These are phyloP conservation scores for Lasiodiplodia hormozganensis DNA, from an alignment of 2,329 filamentous ascomycete genomes.

Conservation along the genomic window DNA sequence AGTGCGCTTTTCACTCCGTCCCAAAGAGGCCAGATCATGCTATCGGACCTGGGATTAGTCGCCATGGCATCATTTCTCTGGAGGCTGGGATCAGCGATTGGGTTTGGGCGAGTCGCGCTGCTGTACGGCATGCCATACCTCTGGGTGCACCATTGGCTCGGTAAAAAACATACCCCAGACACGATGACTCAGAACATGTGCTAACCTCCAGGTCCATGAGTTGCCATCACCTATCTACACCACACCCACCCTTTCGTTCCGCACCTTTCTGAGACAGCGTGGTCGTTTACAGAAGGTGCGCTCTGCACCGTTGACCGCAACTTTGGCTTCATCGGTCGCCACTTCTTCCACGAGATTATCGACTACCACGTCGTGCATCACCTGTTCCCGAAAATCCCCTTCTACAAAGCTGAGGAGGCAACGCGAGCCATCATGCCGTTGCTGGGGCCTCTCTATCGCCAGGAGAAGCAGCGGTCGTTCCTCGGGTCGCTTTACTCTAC, in stretches of 20 bases:
- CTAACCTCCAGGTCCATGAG: too few relatives aligned
- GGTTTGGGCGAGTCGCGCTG: constrained; percentile 59
- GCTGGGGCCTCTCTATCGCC: constrained; percentile 62
- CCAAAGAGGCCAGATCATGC: constrained; percentile 62
- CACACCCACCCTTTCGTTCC: constrained; percentile 67
- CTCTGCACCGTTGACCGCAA: constrained; percentile 69
- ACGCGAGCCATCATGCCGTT: constrained; percentile 63
- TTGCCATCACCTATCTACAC: constrained; percentile 79
- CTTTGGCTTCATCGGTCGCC: constrained; percentile 68
- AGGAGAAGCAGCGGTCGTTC: constrained; percentile 38
- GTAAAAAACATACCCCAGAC: too few relatives aligned
- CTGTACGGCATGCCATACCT: constrained; percentile 70
- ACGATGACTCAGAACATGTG: too few relatives aligned
- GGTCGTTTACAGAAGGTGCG: constrained; percentile 69
- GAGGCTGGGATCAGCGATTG: constrained; percentile 58
- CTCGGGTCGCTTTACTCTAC: too few relatives aligned
- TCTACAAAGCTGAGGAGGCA: constrained; percentile 66
- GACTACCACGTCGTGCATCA: constrained; percentile 72
- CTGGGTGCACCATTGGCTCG: constrained; percentile 76
- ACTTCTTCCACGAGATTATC: constrained; percentile 71
- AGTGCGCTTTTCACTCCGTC: constrained; percentile 66
- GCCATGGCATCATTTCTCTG: constrained; percentile 59
- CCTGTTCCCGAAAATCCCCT: constrained; percentile 65
- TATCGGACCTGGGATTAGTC: constrained; percentile 68
- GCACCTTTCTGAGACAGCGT: constrained; percentile 66